Base-by-base conservation (phyloP, 257 asterid genomes). In the Fraxinus cuspidata region DNA sequence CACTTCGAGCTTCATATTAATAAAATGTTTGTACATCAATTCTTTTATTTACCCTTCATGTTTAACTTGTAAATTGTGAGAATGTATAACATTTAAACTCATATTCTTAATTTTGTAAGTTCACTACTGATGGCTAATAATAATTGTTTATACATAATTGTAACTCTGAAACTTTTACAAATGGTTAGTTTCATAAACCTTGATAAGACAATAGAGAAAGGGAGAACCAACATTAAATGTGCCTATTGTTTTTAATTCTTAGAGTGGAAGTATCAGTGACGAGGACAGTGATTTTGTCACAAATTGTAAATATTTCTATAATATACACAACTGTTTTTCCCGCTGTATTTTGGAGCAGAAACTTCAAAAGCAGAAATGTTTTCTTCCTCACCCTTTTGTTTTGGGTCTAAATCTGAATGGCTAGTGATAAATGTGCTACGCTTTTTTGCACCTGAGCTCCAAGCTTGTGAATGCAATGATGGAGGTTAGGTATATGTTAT, bases 121-220 rank as follows among this genome's bases (percentile, higher is more conserved):
- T 47, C 8, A n/a, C 58, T 23, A 49, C 40, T 3, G 28, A 58
- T 42, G 34, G 28, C 60, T 28, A 27, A 67, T 70, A 56, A 53
- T 18, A 49, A 56, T 56, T 77, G 4, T n/a, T 72, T 65, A 12
- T 70, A 28, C 11, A 74, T 18, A n/a, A 47, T 69, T 67, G 1
- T 28, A 19, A 18, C 31, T 77, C 18, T n/a, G 40, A 44, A 44
- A 15, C n/a, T 44, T 15, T 13, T 16, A 23, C 58, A 68, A 37
- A 69, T 58, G 44, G 58, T 21, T 68, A 29, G 19, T 78, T 31
- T 38, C 51, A 15, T 51, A 40, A 12, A 8, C 66, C 63, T 13
- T 32, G 47, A 77, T 70, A 21, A 69, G 71, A 56, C 4, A 75
- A 70, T 10, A 51, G 63, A 51, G n/a, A 1, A 47, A 71, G 60